These are phyloP conservation scores for Allium fistulosum DNA, from an alignment of 106 monocot species.

Conservation along the genomic window DNA sequence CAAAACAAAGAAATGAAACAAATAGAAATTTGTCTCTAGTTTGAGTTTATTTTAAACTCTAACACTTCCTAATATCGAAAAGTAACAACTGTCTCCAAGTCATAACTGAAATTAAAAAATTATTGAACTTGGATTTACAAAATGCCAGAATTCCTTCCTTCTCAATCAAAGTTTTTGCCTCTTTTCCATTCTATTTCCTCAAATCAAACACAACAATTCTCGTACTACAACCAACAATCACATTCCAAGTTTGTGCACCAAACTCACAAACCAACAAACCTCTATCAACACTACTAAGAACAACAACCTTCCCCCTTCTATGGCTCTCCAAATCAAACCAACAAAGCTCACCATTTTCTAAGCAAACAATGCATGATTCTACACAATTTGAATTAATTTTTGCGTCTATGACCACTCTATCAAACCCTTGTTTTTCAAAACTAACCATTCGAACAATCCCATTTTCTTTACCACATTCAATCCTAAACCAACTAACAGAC, in stretches of 20 bases:
- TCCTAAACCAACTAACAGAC: conserved; percentile 70
- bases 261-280: conserved; percentile 65
- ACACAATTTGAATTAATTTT: conserved; percentile 56
- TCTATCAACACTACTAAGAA: conserved; percentile 6
- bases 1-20: no score
- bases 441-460: conserved; percentile 25
- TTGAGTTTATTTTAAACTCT: conserved; percentile 64
- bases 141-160: conserved; percentile 31
- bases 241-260: conserved; percentile 51
- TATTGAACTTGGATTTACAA: conserved; percentile 18
- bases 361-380: conserved; percentile 44
- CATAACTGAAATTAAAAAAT: conserved; percentile 29
- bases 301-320: conserved; percentile 26
- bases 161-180: conserved; percentile 29
- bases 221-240: conserved; percentile 29
- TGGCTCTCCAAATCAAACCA: conserved; percentile 41
- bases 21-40: no score
- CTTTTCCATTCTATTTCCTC: conserved; percentile 13
- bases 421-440: conserved; percentile 47
- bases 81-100: conserved; percentile 31
- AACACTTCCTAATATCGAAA: conserved; percentile 34
- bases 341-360: conserved; percentile 62
- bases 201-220: conserved; percentile 37
- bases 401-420: conserved; percentile 42
- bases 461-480: conserved; percentile 21